Evolutionary conservation across 805 yeast species (phyloP), one percentile per base, ranked within the genome.

Genomic region (Cyberlindnera lachancei): DNA sequence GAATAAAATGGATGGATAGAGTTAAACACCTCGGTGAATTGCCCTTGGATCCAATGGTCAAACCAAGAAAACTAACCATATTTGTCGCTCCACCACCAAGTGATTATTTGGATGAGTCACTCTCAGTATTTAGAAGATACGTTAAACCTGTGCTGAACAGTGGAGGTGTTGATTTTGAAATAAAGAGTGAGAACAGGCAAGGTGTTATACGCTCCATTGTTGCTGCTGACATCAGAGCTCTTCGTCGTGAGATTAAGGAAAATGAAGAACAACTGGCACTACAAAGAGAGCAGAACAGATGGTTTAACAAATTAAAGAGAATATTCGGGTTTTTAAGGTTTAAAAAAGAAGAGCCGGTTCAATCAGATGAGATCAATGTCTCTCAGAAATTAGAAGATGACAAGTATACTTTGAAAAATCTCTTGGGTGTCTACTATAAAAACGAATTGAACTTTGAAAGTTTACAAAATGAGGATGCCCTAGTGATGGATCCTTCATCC

Each of bases 31-130:
- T 70, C 27, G 73, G 90, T 11, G 52, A 70, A 17, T 63, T 54
- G 18, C 69, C 71, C 13, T 46, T 77, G 26, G 51, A 54, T 3
- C 56, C 75, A 2, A 59, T 71, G 36, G 65, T 68, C 33, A 47
- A 70, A 15, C 85, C 95, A 3, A 68, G 98, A 37, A 83, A 79
- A 45, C 62, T 92, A 29, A 75, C 83, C 2, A 76, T 92, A 2
- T 88, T 79, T 53, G 70, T 88, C 35, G 94, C 95, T 0, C 98
- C 98, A n/a, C 96, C 97, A 7, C 97, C 98, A 15, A 83, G 84
- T 48, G 96, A 90, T 53, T 84, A 75, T 45, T 59, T 90, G 30
- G 92, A 79, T 25, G 79, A 76, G 35, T 75, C 90, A 9, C 51
- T 82, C 56, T 72, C 69, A 39, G 70, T 83, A 33, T 85, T 88